Evolutionary conservation across 768 basidiomycete species (phyloP), one percentile per base, ranked within the genome.

Genomic region (Butyriboletus loyo): DNA sequence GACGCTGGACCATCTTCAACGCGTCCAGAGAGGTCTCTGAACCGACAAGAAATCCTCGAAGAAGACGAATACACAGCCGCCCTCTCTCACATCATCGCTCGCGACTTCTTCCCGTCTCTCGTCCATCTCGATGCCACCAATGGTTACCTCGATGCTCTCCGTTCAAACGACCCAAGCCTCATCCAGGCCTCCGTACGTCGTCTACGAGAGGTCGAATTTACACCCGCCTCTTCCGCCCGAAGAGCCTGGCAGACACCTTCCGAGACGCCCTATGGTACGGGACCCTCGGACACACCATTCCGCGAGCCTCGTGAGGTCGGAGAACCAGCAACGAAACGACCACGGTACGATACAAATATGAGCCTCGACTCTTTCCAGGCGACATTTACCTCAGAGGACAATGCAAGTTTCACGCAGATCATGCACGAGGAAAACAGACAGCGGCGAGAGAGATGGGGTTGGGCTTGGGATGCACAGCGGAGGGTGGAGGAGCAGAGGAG

Each of bases 71-170:
- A 98, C 69, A 94, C 92, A 2, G 84, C 82, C 41, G 89, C 89
- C 1, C 78, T 99, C 21, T 92, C 91, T 11, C 81, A 85, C 42
- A 98, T 98, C 63, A 98, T 98, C 63, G 89, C 91, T 35, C 86
- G 97, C 44, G 96, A 98, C 73, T 99, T 99, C 79, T 99, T 98
- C 65, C 97, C 97, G 0, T 92, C 92, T 13, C 81, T 98, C 10
- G 83, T 87, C 17, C 90, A 92, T 60, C 79, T 96, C 25, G 90
- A 95, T 60, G 89, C 92, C 19, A 89, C 91, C 30, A 92, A 95
- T 66, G 79, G 77, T 52, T 93, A 94, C 71, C 81, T 96, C 22
- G 85, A 88, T 54, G 92, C 92, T 4, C 72, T 92, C 36, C 78
- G 80, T 39, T 76, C 84, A n/a, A 75, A 84, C 54, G 91, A 97